Evolutionary conservation across 2,329 filamentous ascomycete genomes (phyloP).

Genomic region (Diplodia scrobiculata): DNA sequence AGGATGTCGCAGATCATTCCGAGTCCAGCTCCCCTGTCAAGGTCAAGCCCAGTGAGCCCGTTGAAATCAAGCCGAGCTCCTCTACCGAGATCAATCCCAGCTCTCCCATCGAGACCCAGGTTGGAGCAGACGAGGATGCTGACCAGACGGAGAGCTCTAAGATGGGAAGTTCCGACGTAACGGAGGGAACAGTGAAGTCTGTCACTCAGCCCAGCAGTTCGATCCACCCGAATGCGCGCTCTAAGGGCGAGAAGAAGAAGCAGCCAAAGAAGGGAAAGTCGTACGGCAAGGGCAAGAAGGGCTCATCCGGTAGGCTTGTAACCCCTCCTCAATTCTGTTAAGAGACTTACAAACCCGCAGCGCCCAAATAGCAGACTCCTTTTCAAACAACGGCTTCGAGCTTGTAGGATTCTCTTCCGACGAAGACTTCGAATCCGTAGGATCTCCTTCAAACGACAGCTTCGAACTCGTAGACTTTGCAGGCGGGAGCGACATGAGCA

Average conservation of each 20-base stretch:
- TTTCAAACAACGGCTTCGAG: no score
- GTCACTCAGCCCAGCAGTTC: background rate
- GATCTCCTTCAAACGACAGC: no score
- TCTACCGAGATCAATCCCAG: no score
- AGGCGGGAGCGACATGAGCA: background rate
- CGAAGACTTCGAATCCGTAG: no score
- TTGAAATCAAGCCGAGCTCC: background rate
- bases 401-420: no score
- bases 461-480: background rate
- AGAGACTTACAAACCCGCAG: background rate
- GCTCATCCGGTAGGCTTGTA: background rate
- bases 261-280: slow-evolving; percentile 20
- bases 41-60: background rate
- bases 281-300: slow-evolving; percentile 22
- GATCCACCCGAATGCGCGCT: slow-evolving; percentile 20
- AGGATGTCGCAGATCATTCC: background rate
- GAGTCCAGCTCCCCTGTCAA: background rate
- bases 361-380: background rate
- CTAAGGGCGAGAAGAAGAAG: slow-evolving; percentile 21
- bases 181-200: background rate
- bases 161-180: background rate
- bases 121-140: background rate
- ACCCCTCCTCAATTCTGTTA: background rate
- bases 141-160: background rate
- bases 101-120: background rate